Evolutionary conservation across 2,329 filamentous ascomycete species (phyloP), one percentile per base, ranked within the genome.

Genomic region (Chaetomium olivaceum): DNA sequence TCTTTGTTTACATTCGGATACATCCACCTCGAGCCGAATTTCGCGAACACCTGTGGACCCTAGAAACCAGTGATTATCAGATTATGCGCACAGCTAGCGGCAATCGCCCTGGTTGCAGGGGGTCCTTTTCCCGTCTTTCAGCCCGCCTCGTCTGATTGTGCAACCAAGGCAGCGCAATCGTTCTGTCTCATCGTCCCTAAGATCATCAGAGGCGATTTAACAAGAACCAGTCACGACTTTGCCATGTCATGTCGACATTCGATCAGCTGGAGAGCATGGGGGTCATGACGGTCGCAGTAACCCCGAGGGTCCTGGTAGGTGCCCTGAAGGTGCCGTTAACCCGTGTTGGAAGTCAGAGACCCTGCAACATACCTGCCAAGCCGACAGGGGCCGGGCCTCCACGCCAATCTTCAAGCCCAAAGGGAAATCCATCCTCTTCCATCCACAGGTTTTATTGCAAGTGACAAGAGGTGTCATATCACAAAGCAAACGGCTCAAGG

Each of bases 1-100:
- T 12, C 36, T 58, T 62, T 69, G 67, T 69, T 70, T 69, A 69
- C 69, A 36, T 29, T 6, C 27, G 27, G 27, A 29, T 36, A 36
- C 33, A 9, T 36, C 33, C 33, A 66, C 61, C 52, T 14, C 6
- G 4, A 58, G 16, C 51, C 55, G 55, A 23, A 46, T 54, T 25
- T 59, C 36, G 46, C 33, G 51, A 19, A n/a, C 16, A n/a, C 39
- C 16, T 7, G 50, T 31, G 48, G 16, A 21, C 61, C 62, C 59
- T 31, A 62, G 39, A 60, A 54, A 55, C 69, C 66, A 69, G 69
- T 71, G 69, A 71, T 72, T 71, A 68, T 50, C 55, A 27, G 55
- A 61, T 71, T 62, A 71, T 69, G 68, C 66, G 61, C 14, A 48
- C 25, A 9, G 25, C 16, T 48, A 29, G 16, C 39, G 58, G 46